Base-by-base conservation (phyloP, 331 rosid species). In the Telfairia occidentalis region DNA sequence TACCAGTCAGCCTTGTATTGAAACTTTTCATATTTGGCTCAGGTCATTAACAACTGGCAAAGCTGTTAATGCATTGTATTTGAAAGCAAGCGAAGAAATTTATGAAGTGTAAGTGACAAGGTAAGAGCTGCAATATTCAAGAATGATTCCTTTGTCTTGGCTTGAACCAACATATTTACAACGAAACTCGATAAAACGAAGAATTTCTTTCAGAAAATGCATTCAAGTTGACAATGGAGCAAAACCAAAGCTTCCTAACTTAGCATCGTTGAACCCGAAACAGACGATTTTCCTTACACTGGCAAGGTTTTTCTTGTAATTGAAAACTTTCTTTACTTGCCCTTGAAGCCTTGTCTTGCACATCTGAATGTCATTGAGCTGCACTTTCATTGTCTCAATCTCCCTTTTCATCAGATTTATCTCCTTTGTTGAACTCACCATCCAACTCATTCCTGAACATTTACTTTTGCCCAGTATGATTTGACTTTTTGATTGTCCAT, bases 291-390 rank as follows among this genome's bases (percentile, higher is more conserved):
- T 48, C 75, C 45, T 1, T 7, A 71, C 79, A 64, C 58, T 30
- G 45, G 48, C 73, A 69, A 64, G 54, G 8, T 57, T 65, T n/a
- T 52, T 69, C 73, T 80, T 83, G 85, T 76, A 89, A 35, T 12
- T 2, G 52, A 59, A 65, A 54, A 88, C 87, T 69, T 67, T 78
- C 82, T 84, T 83, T 16, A 81, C 54, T 66, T 89, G 92, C 55
- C 77, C 82, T 79, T 87, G 87, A 75, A 92, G 88, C 82, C 85
- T 87, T 40, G 74, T 19, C 79, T 86, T 92, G 74, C 92, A 89
- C 71, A 57, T 77, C 40, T 87, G 83, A 57, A 92, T 63, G 63
- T 90, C 86, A 78, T 86, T 84, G 52, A 90, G 88, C 78, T 90
- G 92, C 15, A 78, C 54, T 82, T 80, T 90, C 26, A 93, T 85